phyloP scores from a whole-genome alignment of 2,329 filamentous ascomycete genomes.

The Ampelomyces quisqualis region DNA sequence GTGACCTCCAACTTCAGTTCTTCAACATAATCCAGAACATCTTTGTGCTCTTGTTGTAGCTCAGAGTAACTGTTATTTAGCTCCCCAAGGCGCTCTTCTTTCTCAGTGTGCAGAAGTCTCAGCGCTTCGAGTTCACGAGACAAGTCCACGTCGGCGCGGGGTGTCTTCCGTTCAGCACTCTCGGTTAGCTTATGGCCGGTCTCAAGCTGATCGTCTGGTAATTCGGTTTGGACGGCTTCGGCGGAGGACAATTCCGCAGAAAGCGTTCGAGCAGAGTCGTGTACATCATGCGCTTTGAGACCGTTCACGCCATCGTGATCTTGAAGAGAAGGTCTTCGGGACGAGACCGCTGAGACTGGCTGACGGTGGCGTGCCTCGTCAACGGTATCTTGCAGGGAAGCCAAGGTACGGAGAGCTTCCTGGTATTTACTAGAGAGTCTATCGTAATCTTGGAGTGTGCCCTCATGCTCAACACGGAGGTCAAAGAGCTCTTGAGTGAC shows the following conservation, averaged over 20 bases:
- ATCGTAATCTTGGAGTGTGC: constrained; percentile 77
- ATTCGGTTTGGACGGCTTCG: constrained; percentile 57
- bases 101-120: constrained; percentile 69
- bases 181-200: constrained; percentile 64
- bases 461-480: constrained; percentile 86
- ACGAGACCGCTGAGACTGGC: constrained; percentile 53
- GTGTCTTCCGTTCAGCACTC: constrained; percentile 42
- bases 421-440: constrained; percentile 86
- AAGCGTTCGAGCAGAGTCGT: constrained; percentile 83
- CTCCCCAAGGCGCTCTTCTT: constrained; percentile 71
- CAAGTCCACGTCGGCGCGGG: constrained; percentile 15
- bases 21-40: constrained; percentile 82
- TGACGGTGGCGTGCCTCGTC: constrained; percentile 72
- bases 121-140: constrained; percentile 69
- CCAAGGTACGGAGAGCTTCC: constrained; percentile 76
- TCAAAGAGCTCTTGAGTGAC: constrained; percentile 91
- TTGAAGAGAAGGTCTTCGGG: constrained; percentile 79
- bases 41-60: constrained; percentile 77
- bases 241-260: constrained; percentile 91
- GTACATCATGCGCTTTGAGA: constrained; percentile 63
- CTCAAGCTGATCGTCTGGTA: constrained; percentile 46
- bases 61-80: constrained; percentile 79
- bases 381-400: constrained; percentile 80
- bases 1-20: constrained; percentile 85
- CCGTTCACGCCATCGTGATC: constrained; percentile 71